Evolutionary conservation across 768 basidiomycete genomes (phyloP).

Genomic region (Suillus decipiens): DNA sequence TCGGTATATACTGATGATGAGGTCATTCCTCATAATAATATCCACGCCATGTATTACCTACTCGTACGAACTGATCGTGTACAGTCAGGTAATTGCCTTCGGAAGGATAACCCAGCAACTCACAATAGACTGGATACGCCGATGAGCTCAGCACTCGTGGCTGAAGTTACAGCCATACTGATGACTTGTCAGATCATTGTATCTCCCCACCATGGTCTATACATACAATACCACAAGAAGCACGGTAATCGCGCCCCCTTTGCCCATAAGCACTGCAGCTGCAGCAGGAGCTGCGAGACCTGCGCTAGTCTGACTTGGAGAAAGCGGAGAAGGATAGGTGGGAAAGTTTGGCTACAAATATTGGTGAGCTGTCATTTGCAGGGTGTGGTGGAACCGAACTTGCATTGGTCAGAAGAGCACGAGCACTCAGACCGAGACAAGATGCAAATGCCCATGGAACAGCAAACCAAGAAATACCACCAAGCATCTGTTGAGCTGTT

Average conservation of each 20-base stretch:
- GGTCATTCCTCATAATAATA: background rate
- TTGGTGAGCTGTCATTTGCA: background rate
- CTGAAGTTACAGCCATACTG: slow-evolving; percentile 49
- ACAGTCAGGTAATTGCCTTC: slow-evolving; percentile 5
- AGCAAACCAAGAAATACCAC: slow-evolving; percentile 59
- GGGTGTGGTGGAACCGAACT: slow-evolving; percentile 1
- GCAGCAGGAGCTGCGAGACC: slow-evolving; percentile 50
- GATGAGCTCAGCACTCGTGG: slow-evolving; percentile 47
- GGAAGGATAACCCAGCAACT: slow-evolving; percentile 18
- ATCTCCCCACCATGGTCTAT: background rate
- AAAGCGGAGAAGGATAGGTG: slow-evolving; percentile 48
- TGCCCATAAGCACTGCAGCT: slow-evolving; percentile 47
- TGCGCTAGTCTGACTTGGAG: slow-evolving; percentile 39
- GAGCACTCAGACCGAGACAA: slow-evolving; percentile 45
- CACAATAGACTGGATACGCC: slow-evolving; percentile 47
- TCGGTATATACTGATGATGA: slow-evolving; percentile 34
- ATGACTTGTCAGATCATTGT: background rate
- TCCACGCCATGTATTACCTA: slow-evolving; percentile 24
- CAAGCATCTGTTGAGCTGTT: slow-evolving; percentile 44
- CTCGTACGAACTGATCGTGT: slow-evolving; percentile 44
- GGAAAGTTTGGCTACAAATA: slow-evolving; percentile 48
- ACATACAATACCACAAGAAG: slow-evolving; percentile 44
- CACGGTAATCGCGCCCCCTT: slow-evolving; percentile 44
- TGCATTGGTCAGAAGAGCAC: slow-evolving; percentile 36
- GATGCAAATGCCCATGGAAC: slow-evolving; percentile 55